Conservation (phyloP, 1,139 yeast genomes). For the Kluyveromyces marxianus region DNA sequence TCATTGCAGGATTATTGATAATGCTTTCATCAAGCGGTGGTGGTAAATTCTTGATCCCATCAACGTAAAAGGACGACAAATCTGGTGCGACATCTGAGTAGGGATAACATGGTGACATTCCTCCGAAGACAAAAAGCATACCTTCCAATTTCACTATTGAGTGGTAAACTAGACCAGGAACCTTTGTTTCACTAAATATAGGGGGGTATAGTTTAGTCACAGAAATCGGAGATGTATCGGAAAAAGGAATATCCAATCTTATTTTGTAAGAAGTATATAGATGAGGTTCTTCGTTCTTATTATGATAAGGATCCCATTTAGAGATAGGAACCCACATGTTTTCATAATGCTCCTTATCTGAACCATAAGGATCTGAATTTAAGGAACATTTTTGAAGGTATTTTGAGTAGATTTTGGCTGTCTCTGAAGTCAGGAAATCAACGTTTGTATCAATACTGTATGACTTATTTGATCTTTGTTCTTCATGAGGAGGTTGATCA, state of each 20-base stretch:
- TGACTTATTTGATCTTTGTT: neutral
- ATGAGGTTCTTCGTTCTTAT: neutral
- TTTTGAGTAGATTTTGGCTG: constrained; percentile 2
- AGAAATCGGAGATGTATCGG: constrained; percentile 1
- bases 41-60: constrained; percentile 37
- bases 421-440: neutral
- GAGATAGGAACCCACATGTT: constrained; percentile 11
- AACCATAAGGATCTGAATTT: neutral
- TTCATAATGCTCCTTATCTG: neutral
- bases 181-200: constrained; percentile 31
- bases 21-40: constrained; percentile 36
- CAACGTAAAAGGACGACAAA: constrained; percentile 31
- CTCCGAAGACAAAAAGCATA: constrained; percentile 36
- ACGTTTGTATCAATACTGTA: neutral
- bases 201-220: constrained; percentile 26
- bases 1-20: constrained; percentile 34
- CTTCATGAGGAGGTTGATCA: neutral
- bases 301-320: constrained; percentile 3
- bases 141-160: constrained; percentile 32
- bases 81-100: constrained; percentile 32
- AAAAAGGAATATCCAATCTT: constrained; percentile 1
- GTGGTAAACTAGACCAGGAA: constrained; percentile 37
- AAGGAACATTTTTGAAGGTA: constrained; percentile 2
- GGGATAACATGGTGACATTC: constrained; percentile 31
- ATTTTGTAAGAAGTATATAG: constrained; percentile 7